These are phyloP conservation scores for Volvariella volvacea DNA, from an alignment of 1,284 basidiomycete species.

Conservation along the genomic window DNA sequence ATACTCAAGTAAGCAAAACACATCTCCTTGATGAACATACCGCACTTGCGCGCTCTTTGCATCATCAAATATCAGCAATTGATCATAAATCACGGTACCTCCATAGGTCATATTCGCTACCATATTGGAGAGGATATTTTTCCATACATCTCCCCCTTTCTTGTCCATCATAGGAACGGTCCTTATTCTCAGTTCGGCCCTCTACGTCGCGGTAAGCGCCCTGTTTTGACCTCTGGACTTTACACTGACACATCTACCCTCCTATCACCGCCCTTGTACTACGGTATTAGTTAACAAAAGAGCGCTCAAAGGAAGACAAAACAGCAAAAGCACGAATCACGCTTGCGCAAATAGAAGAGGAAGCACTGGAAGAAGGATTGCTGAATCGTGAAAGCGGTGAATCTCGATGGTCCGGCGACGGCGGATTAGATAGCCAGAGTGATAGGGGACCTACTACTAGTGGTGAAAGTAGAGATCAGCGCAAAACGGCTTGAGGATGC, in stretches of 20 bases:
- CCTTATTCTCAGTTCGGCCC: slow-evolving; percentile 52
- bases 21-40: not conserved
- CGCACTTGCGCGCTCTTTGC: not conserved
- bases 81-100: not conserved
- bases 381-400: too few relatives aligned
- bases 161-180: slow-evolving; percentile 49
- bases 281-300: slow-evolving; percentile 11
- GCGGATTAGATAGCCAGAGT: too few relatives aligned
- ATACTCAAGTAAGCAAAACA: slow-evolving; percentile 39
- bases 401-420: too few relatives aligned
- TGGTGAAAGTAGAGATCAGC: too few relatives aligned
- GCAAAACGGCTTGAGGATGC: too few relatives aligned
- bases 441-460: too few relatives aligned
- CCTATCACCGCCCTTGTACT: not conserved
- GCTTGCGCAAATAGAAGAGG: slow-evolving; percentile 1
- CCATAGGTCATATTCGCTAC: slow-evolving; percentile 57
- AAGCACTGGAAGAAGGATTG: slow-evolving; percentile 9
- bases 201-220: slow-evolving; percentile 57
- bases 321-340: not conserved
- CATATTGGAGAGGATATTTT: slow-evolving; percentile 54
- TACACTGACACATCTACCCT: not conserved
- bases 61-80: slow-evolving; percentile 6
- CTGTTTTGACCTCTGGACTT: too few relatives aligned
- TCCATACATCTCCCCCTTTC: slow-evolving; percentile 43
- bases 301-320: slow-evolving; percentile 1